Percentiles rank a stretch among this genome's conserved stretches.
Evolutionary conservation across 2,329 filamentous ascomycete genomes (phyloP).

Genomic region (Trichophyton mentagrophytes): DNA sequence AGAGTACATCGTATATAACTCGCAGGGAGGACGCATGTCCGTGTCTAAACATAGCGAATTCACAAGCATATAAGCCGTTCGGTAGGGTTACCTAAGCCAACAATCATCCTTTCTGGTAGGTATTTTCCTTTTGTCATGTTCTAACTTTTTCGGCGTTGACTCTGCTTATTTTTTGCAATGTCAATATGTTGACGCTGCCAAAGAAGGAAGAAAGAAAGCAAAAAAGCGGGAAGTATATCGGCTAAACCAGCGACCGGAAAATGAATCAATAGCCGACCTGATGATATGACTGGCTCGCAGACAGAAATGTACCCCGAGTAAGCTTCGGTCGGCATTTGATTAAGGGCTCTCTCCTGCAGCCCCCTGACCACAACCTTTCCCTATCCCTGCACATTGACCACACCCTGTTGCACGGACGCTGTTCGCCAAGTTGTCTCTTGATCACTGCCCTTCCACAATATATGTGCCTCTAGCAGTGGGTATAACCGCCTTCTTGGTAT

Average conservation of each 20-base stretch:
- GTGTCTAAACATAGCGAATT: not conserved
- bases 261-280: slow-evolving; percentile 2
- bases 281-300: not conserved
- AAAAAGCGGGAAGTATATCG: not conserved
- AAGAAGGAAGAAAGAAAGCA: not conserved
- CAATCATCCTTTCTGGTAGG: not conserved
- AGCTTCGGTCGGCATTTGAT: slow-evolving; percentile 3
- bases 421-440: not conserved
- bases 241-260: not conserved
- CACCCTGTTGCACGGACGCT: slow-evolving; percentile 3
- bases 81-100: not conserved
- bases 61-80: not conserved
- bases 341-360: slow-evolving; percentile 1
- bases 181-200: not conserved
- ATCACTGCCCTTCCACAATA: not conserved
- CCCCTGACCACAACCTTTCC: not conserved
- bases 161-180: not conserved
- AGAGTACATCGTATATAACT: not conserved
- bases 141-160: not conserved
- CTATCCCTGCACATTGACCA: not conserved
- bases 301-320: not conserved
- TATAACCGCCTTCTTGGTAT: not conserved
- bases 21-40: not conserved
- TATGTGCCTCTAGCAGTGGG: not conserved
- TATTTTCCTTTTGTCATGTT: not conserved